Percentiles rank a stretch among this genome's conserved stretches.
Evolutionary conservation across 2,329 filamentous ascomycete genomes (phyloP).

Genomic region (Colletotrichum sp.): DNA sequence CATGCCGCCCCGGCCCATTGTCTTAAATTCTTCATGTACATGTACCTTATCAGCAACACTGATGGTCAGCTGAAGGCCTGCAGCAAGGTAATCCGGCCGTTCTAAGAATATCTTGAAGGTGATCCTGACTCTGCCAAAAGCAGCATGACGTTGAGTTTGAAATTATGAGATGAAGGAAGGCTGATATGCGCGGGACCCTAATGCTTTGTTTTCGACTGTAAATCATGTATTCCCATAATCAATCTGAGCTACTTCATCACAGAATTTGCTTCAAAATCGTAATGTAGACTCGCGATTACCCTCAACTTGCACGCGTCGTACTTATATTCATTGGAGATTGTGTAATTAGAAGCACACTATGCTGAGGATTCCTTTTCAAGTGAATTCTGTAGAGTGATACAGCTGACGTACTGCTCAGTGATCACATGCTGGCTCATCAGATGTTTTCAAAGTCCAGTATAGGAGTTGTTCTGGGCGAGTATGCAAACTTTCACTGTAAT

Average conservation of each 20-base stretch:
- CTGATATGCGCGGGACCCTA: neutral
- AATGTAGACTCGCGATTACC: neutral
- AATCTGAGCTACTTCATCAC: neutral
- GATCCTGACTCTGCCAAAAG: neutral
- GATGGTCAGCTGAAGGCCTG: neutral
- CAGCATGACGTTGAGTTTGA: neutral
- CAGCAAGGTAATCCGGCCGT: neutral
- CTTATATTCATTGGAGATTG: neutral
- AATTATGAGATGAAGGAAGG: neutral
- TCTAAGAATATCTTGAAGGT: neutral
- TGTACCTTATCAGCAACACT: neutral
- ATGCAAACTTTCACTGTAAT: neutral
- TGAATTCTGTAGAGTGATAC: neutral
- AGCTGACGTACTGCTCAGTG: neutral
- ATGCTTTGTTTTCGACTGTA: neutral
- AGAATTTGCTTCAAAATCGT: neutral
- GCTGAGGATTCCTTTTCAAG: neutral
- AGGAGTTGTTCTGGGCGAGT: accelerated
- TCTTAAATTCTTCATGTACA: neutral
- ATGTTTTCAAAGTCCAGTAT: neutral
- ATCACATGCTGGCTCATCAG: neutral
- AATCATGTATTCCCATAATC: neutral
- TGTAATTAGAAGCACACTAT: neutral
- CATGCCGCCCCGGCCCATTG: neutral
- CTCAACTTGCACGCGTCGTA: neutral